A percentile compares a stretch with the other conserved stretches of the same genome.
phyloP scores from a whole-genome alignment of 73 alveolate species.

The Tetrahymena borealis region DNA sequence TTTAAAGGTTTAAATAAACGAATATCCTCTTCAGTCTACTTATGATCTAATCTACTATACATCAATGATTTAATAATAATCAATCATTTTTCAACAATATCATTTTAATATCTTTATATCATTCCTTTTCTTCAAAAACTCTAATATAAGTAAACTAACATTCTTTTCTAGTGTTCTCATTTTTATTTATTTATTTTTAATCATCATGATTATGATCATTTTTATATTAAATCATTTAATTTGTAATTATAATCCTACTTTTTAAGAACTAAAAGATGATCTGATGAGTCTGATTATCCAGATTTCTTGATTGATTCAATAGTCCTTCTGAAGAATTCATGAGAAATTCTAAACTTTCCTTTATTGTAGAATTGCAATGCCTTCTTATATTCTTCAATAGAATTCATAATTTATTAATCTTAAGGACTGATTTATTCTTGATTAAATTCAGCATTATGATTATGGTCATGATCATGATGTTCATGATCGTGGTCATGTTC shows the following conservation, averaged over 20 bases:
- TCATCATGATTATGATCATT: too few relatives aligned
- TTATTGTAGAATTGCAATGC: neutral
- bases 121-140: neutral
- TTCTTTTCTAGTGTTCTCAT: too few relatives aligned
- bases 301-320: neutral
- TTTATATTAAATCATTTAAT: too few relatives aligned
- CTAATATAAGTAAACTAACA: too few relatives aligned
- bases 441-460: neutral
- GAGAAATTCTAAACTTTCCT: constrained; percentile 9
- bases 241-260: neutral
- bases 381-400: neutral
- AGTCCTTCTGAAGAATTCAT: constrained; percentile 1
- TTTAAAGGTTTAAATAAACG: too few relatives aligned
- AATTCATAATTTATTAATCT: neutral
- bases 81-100: neutral
- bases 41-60: too few relatives aligned
- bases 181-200: too few relatives aligned
- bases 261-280: constrained; percentile 4
- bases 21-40: constrained; percentile 2
- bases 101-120: neutral
- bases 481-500: neutral
- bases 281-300: neutral
- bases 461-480: neutral
- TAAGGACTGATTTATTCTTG: neutral
- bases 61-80: neutral